Percentiles rank a stretch among this genome's conserved stretches.
Evolutionary conservation across 148 eudicot species (phyloP).

Genomic region (Agrostemma githago): DNA sequence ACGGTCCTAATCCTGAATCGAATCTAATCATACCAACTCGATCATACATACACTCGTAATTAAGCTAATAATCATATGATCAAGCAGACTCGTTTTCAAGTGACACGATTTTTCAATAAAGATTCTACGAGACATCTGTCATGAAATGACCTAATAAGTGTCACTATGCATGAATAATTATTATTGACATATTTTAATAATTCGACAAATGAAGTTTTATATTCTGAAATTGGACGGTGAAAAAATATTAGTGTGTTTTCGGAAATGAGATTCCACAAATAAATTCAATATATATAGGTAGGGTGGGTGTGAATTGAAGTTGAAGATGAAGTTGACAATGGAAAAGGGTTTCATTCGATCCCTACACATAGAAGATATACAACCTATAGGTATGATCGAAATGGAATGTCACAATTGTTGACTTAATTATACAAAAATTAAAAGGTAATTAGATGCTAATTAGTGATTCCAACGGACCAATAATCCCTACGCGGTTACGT

Average conservation of each 20-base stretch:
- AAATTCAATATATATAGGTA: not conserved
- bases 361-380: not conserved
- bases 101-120: too few species aligned
- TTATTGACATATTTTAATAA: too few species aligned
- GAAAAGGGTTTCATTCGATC: slow-evolving; percentile 18
- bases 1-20: too few species aligned
- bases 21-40: too few species aligned
- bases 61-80: too few species aligned
- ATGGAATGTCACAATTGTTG: slow-evolving; percentile 28
- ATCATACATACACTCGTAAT: too few species aligned
- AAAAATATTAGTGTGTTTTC: not conserved
- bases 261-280: not conserved
- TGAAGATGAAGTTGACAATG: slow-evolving; percentile 61
- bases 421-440: slow-evolving; percentile 11
- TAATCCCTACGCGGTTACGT: slow-evolving; percentile 9
- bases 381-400: slow-evolving; percentile 22
- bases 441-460: slow-evolving; percentile 25
- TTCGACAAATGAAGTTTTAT: too few species aligned
- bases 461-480: slow-evolving; percentile 22
- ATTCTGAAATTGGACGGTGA: not conserved
- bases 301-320: slow-evolving; percentile 35
- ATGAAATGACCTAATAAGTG: too few species aligned
- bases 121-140: too few species aligned
- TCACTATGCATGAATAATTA: too few species aligned
- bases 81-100: too few species aligned